These are phyloP conservation scores for Zea mays DNA, from an alignment of 176 grass and related monocot species.

Conservation along the genomic window DNA sequence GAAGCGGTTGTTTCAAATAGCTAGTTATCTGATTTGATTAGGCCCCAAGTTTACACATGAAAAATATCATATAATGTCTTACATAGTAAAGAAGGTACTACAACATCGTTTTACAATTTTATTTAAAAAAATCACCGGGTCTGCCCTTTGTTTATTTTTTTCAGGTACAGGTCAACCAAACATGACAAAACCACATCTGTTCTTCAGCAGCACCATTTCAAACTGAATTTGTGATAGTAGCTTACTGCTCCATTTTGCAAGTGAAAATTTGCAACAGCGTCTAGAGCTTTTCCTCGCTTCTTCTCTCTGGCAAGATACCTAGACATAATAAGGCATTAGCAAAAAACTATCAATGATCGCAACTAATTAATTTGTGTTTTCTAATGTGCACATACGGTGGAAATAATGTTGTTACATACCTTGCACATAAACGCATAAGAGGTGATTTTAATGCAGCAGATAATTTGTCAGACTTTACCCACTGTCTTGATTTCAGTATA, in stretches of 20 bases:
- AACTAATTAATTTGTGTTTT: neutral
- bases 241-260: constrained; percentile 99
- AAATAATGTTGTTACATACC: constrained; percentile 45
- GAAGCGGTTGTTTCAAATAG: neutral
- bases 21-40: neutral
- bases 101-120: neutral
- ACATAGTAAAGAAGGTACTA: neutral
- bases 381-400: neutral
- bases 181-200: neutral
- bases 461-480: constrained; percentile 67
- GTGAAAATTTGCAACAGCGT: constrained; percentile 91
- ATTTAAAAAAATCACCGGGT: no score
- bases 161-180: neutral
- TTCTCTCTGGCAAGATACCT: constrained; percentile 91
- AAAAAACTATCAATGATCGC: constrained; percentile 12
- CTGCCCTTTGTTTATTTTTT: no score
- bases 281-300: constrained; percentile 87
- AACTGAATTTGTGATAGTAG: constrained; percentile 10
- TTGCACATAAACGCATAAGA: constrained; percentile 89
- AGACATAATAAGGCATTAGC: constrained; percentile 15
- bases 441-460: constrained; percentile 59
- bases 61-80: neutral
- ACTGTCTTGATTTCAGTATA: constrained; percentile 64
- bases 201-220: neutral
- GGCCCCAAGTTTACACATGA: neutral